These are phyloP conservation scores for Colletotrichum sp. DNA, from an alignment of 2,329 filamentous ascomycete species.

Conservation along the genomic window DNA sequence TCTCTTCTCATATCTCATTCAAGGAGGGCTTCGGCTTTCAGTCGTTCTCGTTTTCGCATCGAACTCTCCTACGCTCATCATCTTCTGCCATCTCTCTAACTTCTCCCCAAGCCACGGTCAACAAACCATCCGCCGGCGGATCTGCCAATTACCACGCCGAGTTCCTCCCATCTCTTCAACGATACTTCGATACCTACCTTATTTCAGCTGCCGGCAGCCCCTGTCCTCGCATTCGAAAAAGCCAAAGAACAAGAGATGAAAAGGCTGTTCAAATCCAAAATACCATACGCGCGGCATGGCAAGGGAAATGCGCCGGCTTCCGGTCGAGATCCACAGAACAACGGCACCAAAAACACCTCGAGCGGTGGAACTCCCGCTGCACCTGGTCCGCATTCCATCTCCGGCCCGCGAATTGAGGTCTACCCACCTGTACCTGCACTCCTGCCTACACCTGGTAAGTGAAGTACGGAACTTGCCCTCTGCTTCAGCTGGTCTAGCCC, in stretches of 20 bases:
- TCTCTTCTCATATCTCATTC: not conserved
- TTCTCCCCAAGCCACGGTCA: not conserved
- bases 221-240: not conserved
- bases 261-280: not conserved
- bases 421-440: not conserved
- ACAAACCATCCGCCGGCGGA: not conserved
- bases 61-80: not conserved
- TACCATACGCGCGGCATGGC: constrained; percentile 1
- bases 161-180: not conserved
- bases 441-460: not conserved
- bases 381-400: not conserved
- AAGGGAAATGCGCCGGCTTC: constrained; percentile 1
- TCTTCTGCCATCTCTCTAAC: not conserved
- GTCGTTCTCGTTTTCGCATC: not conserved
- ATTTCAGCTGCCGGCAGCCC: not conserved
- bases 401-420: not conserved
- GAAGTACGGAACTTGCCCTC: not conserved
- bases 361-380: not conserved
- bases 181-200: not conserved
- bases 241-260: not conserved
- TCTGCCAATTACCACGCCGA: not conserved
- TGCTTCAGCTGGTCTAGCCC: not conserved
- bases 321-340: not conserved
- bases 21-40: not conserved
- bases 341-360: not conserved